Evolutionary conservation across 2,329 filamentous ascomycete species (phyloP).

Genomic region (Ilyonectria mors-panacis): DNA sequence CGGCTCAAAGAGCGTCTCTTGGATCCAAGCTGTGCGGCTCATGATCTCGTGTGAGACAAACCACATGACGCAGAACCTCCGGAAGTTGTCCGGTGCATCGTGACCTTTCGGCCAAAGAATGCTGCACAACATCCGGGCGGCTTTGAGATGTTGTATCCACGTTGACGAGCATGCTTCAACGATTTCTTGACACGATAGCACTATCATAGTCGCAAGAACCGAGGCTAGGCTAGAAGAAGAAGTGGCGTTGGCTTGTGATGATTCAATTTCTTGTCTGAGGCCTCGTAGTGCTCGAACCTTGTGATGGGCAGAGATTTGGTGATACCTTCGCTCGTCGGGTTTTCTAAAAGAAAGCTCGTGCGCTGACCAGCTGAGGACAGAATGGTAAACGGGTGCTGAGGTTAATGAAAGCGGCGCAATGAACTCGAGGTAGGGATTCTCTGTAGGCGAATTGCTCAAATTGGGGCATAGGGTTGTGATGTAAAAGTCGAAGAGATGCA

Average conservation of each 20-base stretch:
- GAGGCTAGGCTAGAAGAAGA: slow-evolving; percentile 11
- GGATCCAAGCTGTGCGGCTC: slow-evolving; percentile 27
- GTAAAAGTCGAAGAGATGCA: slow-evolving; percentile 24
- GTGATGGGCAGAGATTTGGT: slow-evolving; percentile 19
- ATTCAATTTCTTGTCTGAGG: slow-evolving; percentile 18
- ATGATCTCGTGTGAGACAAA: slow-evolving; percentile 28
- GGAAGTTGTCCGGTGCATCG: slow-evolving; percentile 12
- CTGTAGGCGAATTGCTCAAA: slow-evolving; percentile 16
- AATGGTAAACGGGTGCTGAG: slow-evolving; percentile 16
- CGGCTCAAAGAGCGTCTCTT: slow-evolving; percentile 23
- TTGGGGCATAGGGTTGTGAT: slow-evolving; percentile 17
- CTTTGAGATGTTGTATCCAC: slow-evolving; percentile 23
- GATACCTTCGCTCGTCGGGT: slow-evolving; percentile 5
- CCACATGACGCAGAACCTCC: slow-evolving; percentile 27
- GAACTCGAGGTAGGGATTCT: slow-evolving; percentile 26
- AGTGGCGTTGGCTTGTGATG: slow-evolving; percentile 2
- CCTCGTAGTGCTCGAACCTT: slow-evolving; percentile 14
- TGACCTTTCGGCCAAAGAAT: slow-evolving; percentile 20
- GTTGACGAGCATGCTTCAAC: slow-evolving; percentile 12
- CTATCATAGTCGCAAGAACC: slow-evolving; percentile 22
- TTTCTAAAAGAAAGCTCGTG: slow-evolving; percentile 13
- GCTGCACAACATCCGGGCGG: slow-evolving; percentile 24
- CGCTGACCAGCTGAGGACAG: slow-evolving; percentile 23
- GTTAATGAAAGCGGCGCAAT: slow-evolving; percentile 18
- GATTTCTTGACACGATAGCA: slow-evolving; percentile 25